Percentiles rank a stretch among this genome's conserved stretches.
These are phyloP conservation scores for Chalara sp. DNA, from an alignment of 2,329 filamentous ascomycete genomes.

Conservation along the genomic window DNA sequence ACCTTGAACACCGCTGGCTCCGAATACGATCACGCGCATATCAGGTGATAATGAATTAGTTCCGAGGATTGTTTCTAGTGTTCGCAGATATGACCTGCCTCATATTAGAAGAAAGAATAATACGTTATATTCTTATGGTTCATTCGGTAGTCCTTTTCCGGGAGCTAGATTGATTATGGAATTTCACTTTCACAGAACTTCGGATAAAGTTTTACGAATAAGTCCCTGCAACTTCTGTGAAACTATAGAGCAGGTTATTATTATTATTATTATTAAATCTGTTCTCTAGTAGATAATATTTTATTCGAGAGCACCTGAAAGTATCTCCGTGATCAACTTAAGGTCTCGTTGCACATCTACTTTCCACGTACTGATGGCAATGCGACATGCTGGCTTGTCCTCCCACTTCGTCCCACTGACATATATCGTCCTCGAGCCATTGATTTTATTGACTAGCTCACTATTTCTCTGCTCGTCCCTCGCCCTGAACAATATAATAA, in stretches of 20 bases:
- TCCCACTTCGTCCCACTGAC: slow-evolving; percentile 78
- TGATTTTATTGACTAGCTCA: slow-evolving; percentile 64
- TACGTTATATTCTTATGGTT: too few relatives aligned
- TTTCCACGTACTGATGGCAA: slow-evolving; percentile 83
- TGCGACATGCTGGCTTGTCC: slow-evolving; percentile 65
- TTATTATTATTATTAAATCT: too few relatives aligned
- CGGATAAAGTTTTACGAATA: too few relatives aligned
- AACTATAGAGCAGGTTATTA: too few relatives aligned
- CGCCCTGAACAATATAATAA: slow-evolving; percentile 73
- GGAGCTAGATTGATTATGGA: too few relatives aligned
- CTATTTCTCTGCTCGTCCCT: slow-evolving; percentile 57
- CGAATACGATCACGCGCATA: neutral
- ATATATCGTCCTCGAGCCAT: slow-evolving; percentile 67
- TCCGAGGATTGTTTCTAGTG: too few relatives aligned
- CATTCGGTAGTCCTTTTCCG: too few relatives aligned
- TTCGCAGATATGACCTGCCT: too few relatives aligned
- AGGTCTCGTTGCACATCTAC: slow-evolving; percentile 64
- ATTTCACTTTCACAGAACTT: too few relatives aligned
- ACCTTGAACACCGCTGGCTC: neutral
- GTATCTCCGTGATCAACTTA: slow-evolving; percentile 54
- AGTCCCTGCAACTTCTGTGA: too few relatives aligned
- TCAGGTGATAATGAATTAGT: neutral
- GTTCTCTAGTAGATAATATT: too few relatives aligned
- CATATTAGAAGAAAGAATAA: too few relatives aligned
- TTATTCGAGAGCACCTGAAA: slow-evolving; percentile 28